A percentile compares a stretch with the other conserved stretches of the same genome.
Evolutionary conservation across 441 rosid genomes (phyloP).

Genomic region (Manihot esculenta): DNA sequence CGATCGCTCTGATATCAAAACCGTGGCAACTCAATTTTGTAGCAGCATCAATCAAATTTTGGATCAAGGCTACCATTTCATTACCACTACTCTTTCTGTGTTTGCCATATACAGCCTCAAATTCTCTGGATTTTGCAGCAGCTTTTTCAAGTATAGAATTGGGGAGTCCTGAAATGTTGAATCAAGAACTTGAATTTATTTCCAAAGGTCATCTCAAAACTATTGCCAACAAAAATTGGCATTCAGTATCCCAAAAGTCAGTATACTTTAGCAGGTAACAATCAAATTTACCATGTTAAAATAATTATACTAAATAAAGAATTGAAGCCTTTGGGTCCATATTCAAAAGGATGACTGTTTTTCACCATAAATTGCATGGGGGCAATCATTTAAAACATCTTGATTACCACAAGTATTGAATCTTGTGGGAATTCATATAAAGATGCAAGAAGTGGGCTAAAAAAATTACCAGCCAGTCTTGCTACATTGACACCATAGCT

Average conservation of each 20-base stretch:
- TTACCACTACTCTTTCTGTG: slow-evolving; percentile 23
- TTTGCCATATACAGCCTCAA: slow-evolving; percentile 62
- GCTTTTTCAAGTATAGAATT: slow-evolving; percentile 66
- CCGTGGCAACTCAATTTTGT: slow-evolving; percentile 17
- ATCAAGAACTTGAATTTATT: slow-evolving; percentile 10
- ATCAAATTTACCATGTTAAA: background rate
- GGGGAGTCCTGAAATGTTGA: slow-evolving; percentile 67
- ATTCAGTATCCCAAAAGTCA: background rate
- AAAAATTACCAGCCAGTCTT: slow-evolving; percentile 76
- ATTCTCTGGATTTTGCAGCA: slow-evolving; percentile 66
- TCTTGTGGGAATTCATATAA: slow-evolving; percentile 8
- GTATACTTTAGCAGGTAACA: background rate
- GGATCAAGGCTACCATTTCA: slow-evolving; percentile 36
- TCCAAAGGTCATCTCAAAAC: background rate
- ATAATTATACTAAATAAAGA: background rate
- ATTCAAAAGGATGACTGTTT: background rate
- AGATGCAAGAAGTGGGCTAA: slow-evolving; percentile 5
- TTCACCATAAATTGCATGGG: background rate
- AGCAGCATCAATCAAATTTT: slow-evolving; percentile 36
- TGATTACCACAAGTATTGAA: background rate
- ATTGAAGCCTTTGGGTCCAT: background rate
- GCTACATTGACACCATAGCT: slow-evolving; percentile 99
- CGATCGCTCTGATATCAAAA: slow-evolving; percentile 30
- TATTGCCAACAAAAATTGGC: background rate
- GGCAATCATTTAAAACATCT: background rate